Evolutionary conservation across 2,329 filamentous ascomycete genomes (phyloP).

Genomic region (Tothia fuscella): DNA sequence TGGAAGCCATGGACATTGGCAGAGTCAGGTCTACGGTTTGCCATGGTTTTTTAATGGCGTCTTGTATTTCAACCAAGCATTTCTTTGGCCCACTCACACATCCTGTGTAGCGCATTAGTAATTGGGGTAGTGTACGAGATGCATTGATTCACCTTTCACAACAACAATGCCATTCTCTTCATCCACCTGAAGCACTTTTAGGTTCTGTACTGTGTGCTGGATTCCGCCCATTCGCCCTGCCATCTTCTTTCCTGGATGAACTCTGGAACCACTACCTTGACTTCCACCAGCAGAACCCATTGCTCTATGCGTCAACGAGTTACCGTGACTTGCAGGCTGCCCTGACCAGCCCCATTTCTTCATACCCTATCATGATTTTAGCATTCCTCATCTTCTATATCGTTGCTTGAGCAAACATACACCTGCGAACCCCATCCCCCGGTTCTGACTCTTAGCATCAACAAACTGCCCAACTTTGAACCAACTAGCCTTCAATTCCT

Average conservation of each 20-base stretch:
- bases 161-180: slow-evolving; percentile 77
- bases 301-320: slow-evolving; percentile 84
- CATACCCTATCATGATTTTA: slow-evolving; percentile 52
- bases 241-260: slow-evolving; percentile 96
- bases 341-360: slow-evolving; percentile 86
- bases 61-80: slow-evolving; percentile 71
- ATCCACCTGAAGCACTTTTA: slow-evolving; percentile 81
- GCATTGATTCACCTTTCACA: slow-evolving; percentile 53
- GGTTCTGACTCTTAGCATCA: slow-evolving; percentile 65
- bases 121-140: not conserved
- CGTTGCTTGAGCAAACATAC: slow-evolving; percentile 22
- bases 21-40: slow-evolving; percentile 17
- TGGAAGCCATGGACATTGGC: slow-evolving; percentile 2
- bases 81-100: slow-evolving; percentile 81
- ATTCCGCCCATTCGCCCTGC: slow-evolving; percentile 88
- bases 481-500: slow-evolving; percentile 72
- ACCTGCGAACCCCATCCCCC: slow-evolving; percentile 89
- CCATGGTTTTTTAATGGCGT: slow-evolving; percentile 81
- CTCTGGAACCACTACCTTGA: slow-evolving; percentile 85
- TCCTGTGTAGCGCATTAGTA: slow-evolving; percentile 27
- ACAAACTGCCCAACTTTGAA: slow-evolving; percentile 85
- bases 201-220: slow-evolving; percentile 78
- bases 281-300: slow-evolving; percentile 83
- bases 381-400: not conserved
- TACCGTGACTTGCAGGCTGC: slow-evolving; percentile 87